phyloP scores from a whole-genome alignment of 345 rosid genomes.

The Toxicodendron radicans region DNA sequence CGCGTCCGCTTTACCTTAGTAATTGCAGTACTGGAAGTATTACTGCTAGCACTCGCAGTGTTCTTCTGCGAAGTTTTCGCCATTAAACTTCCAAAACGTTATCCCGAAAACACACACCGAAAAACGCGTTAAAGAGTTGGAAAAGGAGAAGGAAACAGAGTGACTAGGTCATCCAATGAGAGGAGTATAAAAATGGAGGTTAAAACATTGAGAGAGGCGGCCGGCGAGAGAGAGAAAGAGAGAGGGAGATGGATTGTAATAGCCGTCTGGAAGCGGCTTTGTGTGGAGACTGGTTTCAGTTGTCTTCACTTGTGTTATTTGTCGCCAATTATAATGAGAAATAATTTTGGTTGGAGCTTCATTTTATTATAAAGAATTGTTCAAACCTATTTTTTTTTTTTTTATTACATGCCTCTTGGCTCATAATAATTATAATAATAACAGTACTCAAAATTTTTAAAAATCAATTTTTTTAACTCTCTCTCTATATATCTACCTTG shows the following conservation, averaged over 20 bases:
- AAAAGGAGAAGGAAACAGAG: background rate
- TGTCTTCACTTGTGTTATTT: slow-evolving; percentile 24
- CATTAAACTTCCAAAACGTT: slow-evolving; percentile 23
- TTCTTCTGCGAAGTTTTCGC: slow-evolving; percentile 36
- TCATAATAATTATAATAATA: no score
- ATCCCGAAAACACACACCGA: background rate
- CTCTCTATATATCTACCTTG: no score
- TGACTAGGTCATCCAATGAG: slow-evolving; percentile 13
- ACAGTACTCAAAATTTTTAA: no score
- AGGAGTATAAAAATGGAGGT: background rate
- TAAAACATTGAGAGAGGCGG: background rate
- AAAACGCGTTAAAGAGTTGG: background rate
- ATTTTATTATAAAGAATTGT: background rate
- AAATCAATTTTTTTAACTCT: no score
- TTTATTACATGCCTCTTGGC: no score
- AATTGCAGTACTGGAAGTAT: background rate
- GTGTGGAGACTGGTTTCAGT: slow-evolving; percentile 3
- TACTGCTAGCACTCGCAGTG: slow-evolving; percentile 2
- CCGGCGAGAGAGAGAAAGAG: slow-evolving; percentile 17
- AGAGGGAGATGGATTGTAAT: background rate
- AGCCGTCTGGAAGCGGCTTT: slow-evolving; percentile 38
- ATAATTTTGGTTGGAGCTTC: background rate
- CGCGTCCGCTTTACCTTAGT: slow-evolving; percentile 46
- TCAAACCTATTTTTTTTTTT: no score
- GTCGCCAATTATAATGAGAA: background rate